phyloP scores from a whole-genome alignment of 202 grass and related monocot species.

The Bolboschoenoplectus hybrid region DNA sequence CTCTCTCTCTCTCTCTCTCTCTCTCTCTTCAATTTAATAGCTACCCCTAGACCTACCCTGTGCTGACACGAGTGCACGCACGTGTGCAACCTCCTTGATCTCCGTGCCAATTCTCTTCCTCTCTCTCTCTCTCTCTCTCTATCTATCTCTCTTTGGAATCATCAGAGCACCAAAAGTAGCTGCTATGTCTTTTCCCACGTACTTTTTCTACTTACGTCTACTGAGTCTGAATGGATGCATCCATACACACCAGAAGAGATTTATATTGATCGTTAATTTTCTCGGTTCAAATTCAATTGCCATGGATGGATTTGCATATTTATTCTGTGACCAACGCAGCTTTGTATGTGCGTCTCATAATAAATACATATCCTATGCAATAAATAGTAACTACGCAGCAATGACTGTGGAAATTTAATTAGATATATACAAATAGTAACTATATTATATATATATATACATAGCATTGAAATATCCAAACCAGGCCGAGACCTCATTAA shows the following conservation, averaged over 20 bases:
- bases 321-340: not conserved
- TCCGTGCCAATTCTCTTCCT: slow-evolving; percentile 45
- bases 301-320: not conserved
- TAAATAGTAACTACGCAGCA: not conserved
- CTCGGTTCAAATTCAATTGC: not conserved
- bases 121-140: slow-evolving; percentile 27
- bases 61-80: slow-evolving; percentile 80
- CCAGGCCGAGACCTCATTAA: not conserved
- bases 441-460: not conserved
- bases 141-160: slow-evolving; percentile 2
- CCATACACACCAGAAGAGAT: not conserved
- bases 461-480: not conserved
- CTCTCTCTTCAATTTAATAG: slow-evolving; percentile 35
- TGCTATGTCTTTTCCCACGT: slow-evolving; percentile 24
- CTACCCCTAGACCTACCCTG: slow-evolving; percentile 57
- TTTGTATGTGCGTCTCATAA: slow-evolving; percentile 13
- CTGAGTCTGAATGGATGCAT: not conserved
- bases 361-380: slow-evolving; percentile 20
- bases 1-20: not conserved
- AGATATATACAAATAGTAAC: slow-evolving; percentile 7
- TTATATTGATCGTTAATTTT: no score
- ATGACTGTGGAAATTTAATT: not conserved
- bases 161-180: slow-evolving; percentile 29
- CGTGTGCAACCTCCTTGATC: slow-evolving; percentile 59
- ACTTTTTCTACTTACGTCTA: slow-evolving; percentile 23